Base-by-base conservation (phyloP, 352 stramenopile species). In the Blastocystis sp. region DNA sequence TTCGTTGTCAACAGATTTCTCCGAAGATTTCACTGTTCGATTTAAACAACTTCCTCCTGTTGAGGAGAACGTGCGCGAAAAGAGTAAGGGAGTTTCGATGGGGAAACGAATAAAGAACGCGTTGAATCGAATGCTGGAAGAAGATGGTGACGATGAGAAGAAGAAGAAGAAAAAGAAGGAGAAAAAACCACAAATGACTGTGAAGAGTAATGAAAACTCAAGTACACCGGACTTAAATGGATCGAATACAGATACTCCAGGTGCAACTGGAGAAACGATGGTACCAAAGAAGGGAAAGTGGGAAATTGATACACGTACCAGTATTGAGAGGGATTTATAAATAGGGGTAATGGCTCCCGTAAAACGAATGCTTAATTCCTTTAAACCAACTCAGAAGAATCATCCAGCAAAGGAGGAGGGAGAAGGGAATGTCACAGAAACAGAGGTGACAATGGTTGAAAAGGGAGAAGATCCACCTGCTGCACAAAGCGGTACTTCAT, bases 321-420 rank as follows among this genome's bases (percentile, higher is more conserved):
- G 1, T 50, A n/a, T 0, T 18, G 8, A 5, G 34, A 26, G 73
- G 34, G 2, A 7, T 20, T 85, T 50, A 85, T 9, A 34, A 68
- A 55, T 85, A 85, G 73, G 53, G 20, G 73, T 85, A 34, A 85
- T 85, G n/a, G n/a, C 73, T 30, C 73, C 73, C 9, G 63, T 85
- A 55, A 85, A 85, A 34, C 45, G 73, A 24, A 85, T 85, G 73
- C 47, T 85, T 9, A 85, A 85, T 68, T 85, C 73, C 9, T 34
- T 85, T 50, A 85, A 85, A 16, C 73, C 73, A 13, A 66, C 43
- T 7, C 30, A 85, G 11, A 85, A 85, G 45, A 65, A 34, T 5
- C 43, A 81, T 63, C n/a, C 43, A 37, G 70, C 20, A 5, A 41
- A 63, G 50, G 59, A 79, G 37, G 50, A 81, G 45, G 70, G 30